These are phyloP conservation scores for Alternaria sp. DNA, from an alignment of 2,329 filamentous ascomycete genomes.

Conservation along the genomic window DNA sequence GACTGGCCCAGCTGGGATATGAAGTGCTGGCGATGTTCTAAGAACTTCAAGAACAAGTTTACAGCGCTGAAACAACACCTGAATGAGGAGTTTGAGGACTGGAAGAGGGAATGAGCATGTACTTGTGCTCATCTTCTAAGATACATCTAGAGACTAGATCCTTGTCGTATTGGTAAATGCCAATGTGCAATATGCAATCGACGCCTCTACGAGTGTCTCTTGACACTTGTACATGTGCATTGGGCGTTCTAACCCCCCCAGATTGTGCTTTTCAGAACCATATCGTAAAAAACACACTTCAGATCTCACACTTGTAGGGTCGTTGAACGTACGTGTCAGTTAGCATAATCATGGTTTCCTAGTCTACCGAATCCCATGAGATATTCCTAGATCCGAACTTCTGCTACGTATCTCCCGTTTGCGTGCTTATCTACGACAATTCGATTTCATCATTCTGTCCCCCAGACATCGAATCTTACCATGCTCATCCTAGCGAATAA, in stretches of 20 bases:
- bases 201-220: background rate
- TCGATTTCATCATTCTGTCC: background rate
- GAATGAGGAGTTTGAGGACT: conserved; percentile 74
- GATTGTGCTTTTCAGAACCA: background rate
- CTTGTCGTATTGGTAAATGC: background rate
- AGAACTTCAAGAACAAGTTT: conserved; percentile 78
- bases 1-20: conserved; percentile 72
- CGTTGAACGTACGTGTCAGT: background rate
- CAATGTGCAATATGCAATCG: background rate
- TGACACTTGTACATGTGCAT: background rate
- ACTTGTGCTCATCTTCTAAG: background rate
- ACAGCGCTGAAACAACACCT: conserved; percentile 78
- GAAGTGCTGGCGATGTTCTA: conserved; percentile 84
- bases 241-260: background rate
- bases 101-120: conserved; percentile 61
- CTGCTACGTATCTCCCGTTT: background rate
- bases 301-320: background rate
- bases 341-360: background rate
- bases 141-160: background rate
- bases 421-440: background rate
- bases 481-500: conserved; percentile 33
- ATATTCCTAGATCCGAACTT: background rate
- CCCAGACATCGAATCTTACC: background rate
- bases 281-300: background rate
- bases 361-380: background rate